phyloP scores from a whole-genome alignment of 352 stramenopile species.

The Globisporangium sylvaticum region DNA sequence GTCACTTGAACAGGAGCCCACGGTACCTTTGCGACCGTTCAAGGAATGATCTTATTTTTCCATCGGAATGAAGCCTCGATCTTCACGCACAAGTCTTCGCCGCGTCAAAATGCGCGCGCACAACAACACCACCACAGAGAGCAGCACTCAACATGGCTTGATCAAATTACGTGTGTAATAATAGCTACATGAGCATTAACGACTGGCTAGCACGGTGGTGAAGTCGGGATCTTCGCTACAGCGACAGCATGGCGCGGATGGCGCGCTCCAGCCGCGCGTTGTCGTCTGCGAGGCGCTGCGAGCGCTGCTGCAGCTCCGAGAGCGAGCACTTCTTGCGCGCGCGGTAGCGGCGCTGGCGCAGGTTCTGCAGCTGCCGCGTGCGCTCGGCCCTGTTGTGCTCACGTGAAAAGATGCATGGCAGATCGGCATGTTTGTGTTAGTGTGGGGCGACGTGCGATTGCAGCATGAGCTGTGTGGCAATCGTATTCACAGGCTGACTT shows the following conservation, averaged over 20 bases:
- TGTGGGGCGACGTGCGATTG: background rate
- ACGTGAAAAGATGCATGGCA: background rate
- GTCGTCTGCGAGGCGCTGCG: background rate
- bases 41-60: conserved; percentile 13
- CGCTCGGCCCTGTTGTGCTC: conserved; percentile 23
- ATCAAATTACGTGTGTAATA: background rate
- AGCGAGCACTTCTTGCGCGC: conserved; percentile 39
- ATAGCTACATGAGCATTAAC: background rate
- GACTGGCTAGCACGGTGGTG: background rate
- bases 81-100: background rate
- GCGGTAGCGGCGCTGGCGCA: conserved; percentile 41
- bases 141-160: conserved; percentile 1
- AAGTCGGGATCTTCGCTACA: background rate
- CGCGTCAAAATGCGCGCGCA: background rate
- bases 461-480: background rate
- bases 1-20: background rate
- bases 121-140: background rate
- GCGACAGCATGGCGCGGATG: background rate
- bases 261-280: conserved; percentile 12
- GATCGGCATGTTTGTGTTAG: background rate
- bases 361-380: conserved; percentile 37
- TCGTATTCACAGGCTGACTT: background rate
- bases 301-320: conserved; percentile 22
- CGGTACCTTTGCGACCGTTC: conserved; percentile 6
- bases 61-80: background rate